Base-by-base conservation (phyloP, 2,329 filamentous ascomycete species). In the Alternaria viburni region DNA sequence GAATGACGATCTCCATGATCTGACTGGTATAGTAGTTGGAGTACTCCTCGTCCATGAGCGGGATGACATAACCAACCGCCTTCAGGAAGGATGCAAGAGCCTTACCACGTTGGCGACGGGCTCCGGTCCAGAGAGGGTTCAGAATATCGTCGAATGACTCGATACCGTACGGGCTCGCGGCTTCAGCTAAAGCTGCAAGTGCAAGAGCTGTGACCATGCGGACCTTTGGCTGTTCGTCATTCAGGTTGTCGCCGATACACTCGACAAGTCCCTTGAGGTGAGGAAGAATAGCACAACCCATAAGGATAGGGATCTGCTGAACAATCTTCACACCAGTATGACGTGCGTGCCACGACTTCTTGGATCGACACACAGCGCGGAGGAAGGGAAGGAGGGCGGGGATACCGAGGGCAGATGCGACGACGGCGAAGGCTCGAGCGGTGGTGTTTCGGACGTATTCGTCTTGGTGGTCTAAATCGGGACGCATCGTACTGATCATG, bases 291-390 rank as follows among this genome's bases (percentile, higher is more conserved):
- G 96, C 96, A 78, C 96, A 99, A 26, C 96, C 96, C 96, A 99
- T 99, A 6, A 99, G 84, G 71, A 99, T 99, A 21, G 96, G 95
- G 74, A 99, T 98, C 78, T 99, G 96, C 80, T 99, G 96, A 15
- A 99, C 92, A 77, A 99, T 99, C 85, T 99, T 99, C 69, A 99
- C 96, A 83, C 96, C 96, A 3, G 96, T 99, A 79, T 99, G 96
- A 66, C 96, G 88, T 57, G 96, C 96, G 79, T 98, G 94, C 96
- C 96, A 99, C 60, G 96, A 98, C 82, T 99, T 99, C 83, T 98
- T 98, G 83, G 93, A 97, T 79, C 93, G 90, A 79, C 96, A 99
- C 17, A 99, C 96, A 64, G 96, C 96, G 74, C 94, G 89, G 45
- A 99, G 85, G 86, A 99, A 99, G 3, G 96, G 96, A 25, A 99